Percentiles rank a stretch among this genome's conserved stretches.
phyloP scores from a whole-genome alignment of 192 early-diverging fungal genomes.

The Obelidium mucronatum region DNA sequence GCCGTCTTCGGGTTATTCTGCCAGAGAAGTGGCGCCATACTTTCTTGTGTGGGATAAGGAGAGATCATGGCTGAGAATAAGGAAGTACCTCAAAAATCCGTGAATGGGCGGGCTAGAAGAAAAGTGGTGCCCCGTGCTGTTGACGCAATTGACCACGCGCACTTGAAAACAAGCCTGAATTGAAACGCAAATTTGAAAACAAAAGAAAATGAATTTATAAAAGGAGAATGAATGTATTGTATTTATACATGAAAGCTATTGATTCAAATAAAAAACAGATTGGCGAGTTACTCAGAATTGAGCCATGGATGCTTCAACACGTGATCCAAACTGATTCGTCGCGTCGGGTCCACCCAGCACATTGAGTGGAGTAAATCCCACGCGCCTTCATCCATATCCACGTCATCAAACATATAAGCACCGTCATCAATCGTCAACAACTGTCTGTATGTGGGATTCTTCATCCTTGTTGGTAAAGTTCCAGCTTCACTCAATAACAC shows the following conservation, averaged over 20 bases:
- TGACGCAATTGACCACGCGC: background rate
- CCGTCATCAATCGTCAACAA: slow-evolving; percentile 3
- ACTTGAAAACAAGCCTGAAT: background rate
- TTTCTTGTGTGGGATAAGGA: too few relatives aligned
- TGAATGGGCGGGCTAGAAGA: too few relatives aligned
- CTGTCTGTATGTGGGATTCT: background rate
- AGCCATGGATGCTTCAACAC: slow-evolving; percentile 21
- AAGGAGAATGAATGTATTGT: background rate
- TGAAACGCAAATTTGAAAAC: background rate
- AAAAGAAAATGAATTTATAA: background rate
- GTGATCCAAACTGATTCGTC: slow-evolving; percentile 7
- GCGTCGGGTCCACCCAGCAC: slow-evolving; percentile 11
- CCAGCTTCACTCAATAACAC: slow-evolving; percentile 22
- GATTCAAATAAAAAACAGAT: background rate
- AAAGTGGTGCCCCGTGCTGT: background rate
- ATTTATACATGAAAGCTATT: background rate
- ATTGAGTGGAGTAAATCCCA: slow-evolving; percentile 23
- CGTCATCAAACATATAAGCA: slow-evolving; percentile 2
- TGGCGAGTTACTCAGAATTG: slow-evolving; percentile 1
- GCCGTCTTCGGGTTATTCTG: background rate
- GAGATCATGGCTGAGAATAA: too few relatives aligned
- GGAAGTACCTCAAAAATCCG: too few relatives aligned
- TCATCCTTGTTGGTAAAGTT: background rate
- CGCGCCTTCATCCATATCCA: background rate
- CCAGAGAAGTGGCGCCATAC: background rate